Evolutionary conservation across 1,284 basidiomycete species (phyloP).

Genomic region (Boletus semigastroideus): DNA sequence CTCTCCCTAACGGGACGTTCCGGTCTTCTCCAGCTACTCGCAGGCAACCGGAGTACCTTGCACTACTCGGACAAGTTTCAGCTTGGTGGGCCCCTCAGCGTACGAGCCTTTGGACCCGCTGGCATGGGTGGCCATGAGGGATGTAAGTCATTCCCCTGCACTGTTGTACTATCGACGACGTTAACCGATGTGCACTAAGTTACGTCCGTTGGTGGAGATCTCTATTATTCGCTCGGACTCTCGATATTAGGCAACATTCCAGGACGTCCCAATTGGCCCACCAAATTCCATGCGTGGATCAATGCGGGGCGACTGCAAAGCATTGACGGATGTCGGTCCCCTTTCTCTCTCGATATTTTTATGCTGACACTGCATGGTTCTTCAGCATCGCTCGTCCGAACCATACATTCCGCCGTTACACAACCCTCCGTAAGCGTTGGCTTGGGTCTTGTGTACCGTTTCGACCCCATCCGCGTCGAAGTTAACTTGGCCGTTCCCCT

Average conservation of each 20-base stretch:
- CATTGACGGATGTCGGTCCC: conserved; percentile 48
- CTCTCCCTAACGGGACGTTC: conserved; percentile 62
- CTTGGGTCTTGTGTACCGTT: conserved; percentile 87
- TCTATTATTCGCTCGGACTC: conserved; percentile 83
- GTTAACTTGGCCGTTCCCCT: conserved; percentile 92
- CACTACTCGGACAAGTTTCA: conserved; percentile 88
- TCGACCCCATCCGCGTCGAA: conserved; percentile 85
- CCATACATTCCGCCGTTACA: conserved; percentile 20
- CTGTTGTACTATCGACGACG: background rate
- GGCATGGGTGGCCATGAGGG: conserved; percentile 84
- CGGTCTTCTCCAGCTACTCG: conserved; percentile 62
- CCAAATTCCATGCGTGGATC: conserved; percentile 83
- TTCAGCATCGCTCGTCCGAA: conserved; percentile 8
- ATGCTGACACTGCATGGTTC: background rate
- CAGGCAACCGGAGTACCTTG: conserved; percentile 35
- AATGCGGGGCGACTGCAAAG: conserved; percentile 85
- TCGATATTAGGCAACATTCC: conserved; percentile 84
- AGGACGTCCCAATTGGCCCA: conserved; percentile 78
- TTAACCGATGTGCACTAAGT: conserved; percentile 33
- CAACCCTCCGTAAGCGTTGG: conserved; percentile 78
- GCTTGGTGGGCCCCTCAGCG: conserved; percentile 88
- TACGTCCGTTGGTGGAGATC: conserved; percentile 87
- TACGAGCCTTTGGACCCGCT: conserved; percentile 85
- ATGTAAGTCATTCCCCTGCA: conserved; percentile 44
- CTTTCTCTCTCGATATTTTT: background rate